A percentile compares a stretch with the other conserved stretches of the same genome.
Conservation (phyloP, 306 rosid genomes). For the Cicer chorassanicum region DNA sequence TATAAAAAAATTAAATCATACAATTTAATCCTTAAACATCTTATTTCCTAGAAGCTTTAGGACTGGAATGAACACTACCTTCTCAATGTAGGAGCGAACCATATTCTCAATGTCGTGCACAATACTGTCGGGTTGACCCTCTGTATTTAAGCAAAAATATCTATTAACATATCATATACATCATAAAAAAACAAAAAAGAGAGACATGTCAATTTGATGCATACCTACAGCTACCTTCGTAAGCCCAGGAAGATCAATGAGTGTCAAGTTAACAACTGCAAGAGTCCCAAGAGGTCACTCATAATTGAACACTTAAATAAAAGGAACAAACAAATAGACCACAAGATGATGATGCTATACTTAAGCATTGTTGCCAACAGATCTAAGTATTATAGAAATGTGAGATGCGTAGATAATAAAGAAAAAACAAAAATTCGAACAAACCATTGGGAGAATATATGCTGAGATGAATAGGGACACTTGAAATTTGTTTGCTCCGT, state of each 20-base stretch:
- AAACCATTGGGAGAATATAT: slow-evolving; percentile 89
- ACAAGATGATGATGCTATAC: not conserved
- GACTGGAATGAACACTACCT: slow-evolving; percentile 59
- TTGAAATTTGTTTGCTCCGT: slow-evolving; percentile 77
- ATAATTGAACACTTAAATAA: slow-evolving; percentile 1
- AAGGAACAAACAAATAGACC: slow-evolving; percentile 5
- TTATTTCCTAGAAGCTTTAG: slow-evolving; percentile 15
- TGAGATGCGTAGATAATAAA: not conserved
- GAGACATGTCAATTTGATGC: slow-evolving; percentile 38
- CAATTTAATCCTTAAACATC: slow-evolving; percentile 17
- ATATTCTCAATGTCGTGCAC: slow-evolving; percentile 87
- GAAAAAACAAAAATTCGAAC: slow-evolving; percentile 21
- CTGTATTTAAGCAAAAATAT: slow-evolving; percentile 53
- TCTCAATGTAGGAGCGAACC: slow-evolving; percentile 95
- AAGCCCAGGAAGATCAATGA: slow-evolving; percentile 96
- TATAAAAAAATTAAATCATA: not conserved
- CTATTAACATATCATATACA: slow-evolving; percentile 26
- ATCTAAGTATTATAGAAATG: not conserved
- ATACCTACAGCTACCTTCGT: slow-evolving; percentile 96
- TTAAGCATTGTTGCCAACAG: not conserved
- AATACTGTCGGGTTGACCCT: slow-evolving; percentile 93
- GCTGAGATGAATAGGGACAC: slow-evolving; percentile 94
- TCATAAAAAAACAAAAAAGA: slow-evolving; percentile 19
- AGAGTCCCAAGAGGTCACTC: slow-evolving; percentile 38
- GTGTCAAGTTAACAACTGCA: slow-evolving; percentile 96